phyloP scores from a whole-genome alignment of 2,329 filamentous ascomycete species.

The Curvularia sp. region DNA sequence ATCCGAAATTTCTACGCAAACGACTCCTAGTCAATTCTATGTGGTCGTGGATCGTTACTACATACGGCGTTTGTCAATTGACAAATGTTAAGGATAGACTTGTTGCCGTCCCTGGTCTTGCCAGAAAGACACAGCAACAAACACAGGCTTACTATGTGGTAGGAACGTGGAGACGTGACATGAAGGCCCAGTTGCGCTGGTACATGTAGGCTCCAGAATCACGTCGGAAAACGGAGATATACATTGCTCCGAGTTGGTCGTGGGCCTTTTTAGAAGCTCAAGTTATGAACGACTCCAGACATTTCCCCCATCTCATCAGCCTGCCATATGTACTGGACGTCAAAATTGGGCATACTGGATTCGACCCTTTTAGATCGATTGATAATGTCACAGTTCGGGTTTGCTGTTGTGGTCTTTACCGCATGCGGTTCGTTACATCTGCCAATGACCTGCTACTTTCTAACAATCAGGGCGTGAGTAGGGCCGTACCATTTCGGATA shows the following conservation, averaged over 20 bases:
- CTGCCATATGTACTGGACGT: not conserved
- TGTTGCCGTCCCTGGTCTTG: not conserved
- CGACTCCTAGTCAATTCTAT: not conserved
- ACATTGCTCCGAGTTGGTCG: not conserved
- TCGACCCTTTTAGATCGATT: not conserved
- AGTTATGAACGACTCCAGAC: not conserved
- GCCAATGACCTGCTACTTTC: not conserved
- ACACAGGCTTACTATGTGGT: not conserved
- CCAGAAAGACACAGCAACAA: not conserved
- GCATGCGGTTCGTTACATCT: not conserved
- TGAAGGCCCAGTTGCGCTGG: not conserved
- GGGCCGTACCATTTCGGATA: too few relatives aligned
- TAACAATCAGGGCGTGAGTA: too few relatives aligned
- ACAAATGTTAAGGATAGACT: not conserved
- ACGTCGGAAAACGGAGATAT: not conserved
- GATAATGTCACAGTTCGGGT: not conserved
- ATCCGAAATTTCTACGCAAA: not conserved
- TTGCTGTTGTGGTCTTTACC: not conserved
- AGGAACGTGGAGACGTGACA: not conserved
- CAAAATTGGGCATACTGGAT: not conserved
- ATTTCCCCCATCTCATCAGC: not conserved
- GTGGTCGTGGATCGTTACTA: not conserved
- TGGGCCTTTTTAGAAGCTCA: not conserved
- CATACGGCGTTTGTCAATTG: not conserved
- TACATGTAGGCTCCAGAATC: too few relatives aligned